A percentile compares a stretch with the other conserved stretches of the same genome.
Conservation (phyloP, 306 rosid species). For the Urtica urens region DNA sequence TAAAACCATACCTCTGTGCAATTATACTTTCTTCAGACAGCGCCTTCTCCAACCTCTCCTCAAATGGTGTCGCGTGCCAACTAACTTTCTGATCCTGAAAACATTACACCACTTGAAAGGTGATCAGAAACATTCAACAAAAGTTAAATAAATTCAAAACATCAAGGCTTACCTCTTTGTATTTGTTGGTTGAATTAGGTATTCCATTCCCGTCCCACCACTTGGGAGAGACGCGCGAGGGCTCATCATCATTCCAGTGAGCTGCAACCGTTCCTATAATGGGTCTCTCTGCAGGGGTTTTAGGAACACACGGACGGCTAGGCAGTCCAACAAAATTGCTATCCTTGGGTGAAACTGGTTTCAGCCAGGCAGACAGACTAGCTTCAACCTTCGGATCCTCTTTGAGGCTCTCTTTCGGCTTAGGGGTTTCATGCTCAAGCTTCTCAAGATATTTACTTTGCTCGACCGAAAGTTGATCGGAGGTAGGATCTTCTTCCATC, state of each 20-base stretch:
- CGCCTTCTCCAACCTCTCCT: constrained; percentile 79
- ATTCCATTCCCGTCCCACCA: constrained; percentile 83
- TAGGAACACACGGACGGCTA: constrained; percentile 23
- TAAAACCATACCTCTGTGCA: constrained; percentile 39
- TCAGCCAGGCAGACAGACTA: constrained; percentile 55
- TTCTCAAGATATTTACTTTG: constrained; percentile 31
- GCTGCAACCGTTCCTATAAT: constrained; percentile 66
- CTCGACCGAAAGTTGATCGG: constrained; percentile 33
- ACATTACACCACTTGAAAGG: constrained; percentile 11
- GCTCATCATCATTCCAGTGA: constrained; percentile 57
- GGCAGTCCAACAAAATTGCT: constrained; percentile 22
- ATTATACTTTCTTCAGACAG: constrained; percentile 54
- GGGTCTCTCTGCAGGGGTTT: constrained; percentile 57
- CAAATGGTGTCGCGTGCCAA: constrained; percentile 97
- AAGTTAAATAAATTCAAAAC: constrained; percentile 1
- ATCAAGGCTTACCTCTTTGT: constrained; percentile 57
- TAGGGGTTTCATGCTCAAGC: constrained; percentile 30
- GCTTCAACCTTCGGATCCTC: constrained; percentile 44
- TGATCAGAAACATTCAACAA: constrained; percentile 1
- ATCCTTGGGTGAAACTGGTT: constrained; percentile 37
- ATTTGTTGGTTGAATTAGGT: constrained; percentile 84
- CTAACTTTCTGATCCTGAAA: constrained; percentile 86
- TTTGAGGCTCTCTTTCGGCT: constrained; percentile 16
- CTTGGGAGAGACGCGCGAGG: constrained; percentile 45
- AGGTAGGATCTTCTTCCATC: constrained; percentile 35